phyloP scores from a whole-genome alignment of 768 basidiomycete genomes.

The Psilocybe cyanescens region DNA sequence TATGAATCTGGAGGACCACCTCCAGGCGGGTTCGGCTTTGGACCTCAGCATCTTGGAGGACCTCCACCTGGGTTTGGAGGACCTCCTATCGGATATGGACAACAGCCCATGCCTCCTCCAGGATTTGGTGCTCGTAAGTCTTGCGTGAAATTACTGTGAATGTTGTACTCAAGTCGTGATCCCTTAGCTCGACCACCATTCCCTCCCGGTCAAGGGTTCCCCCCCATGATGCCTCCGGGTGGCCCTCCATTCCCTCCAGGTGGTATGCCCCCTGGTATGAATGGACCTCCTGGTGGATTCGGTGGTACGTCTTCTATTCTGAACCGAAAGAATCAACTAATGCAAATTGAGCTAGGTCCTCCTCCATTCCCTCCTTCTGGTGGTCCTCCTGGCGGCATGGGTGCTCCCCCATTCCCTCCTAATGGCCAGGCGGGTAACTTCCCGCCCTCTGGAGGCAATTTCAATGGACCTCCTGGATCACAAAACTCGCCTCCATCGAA shows the following conservation, averaged over 20 bases:
- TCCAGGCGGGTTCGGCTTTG: slow-evolving; percentile 86
- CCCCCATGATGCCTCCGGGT: slow-evolving; percentile 54
- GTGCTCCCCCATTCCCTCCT: slow-evolving; percentile 53
- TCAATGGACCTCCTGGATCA: slow-evolving; percentile 37
- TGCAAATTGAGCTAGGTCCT: slow-evolving; percentile 24
- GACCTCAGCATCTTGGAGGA: slow-evolving; percentile 74
- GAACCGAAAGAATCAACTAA: slow-evolving; percentile 6
- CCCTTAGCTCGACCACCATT: slow-evolving; percentile 67
- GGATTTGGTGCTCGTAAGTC: slow-evolving; percentile 58
- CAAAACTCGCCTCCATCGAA: slow-evolving; percentile 32
- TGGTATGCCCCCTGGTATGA: slow-evolving; percentile 50
- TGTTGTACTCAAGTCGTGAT: slow-evolving; percentile 9
- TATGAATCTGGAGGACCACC: slow-evolving; percentile 90
- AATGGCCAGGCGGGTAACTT: slow-evolving; percentile 35
- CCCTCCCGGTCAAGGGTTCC: slow-evolving; percentile 66
- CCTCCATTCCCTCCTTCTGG: slow-evolving; percentile 61
- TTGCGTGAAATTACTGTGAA: slow-evolving; percentile 14
- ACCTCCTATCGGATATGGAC: slow-evolving; percentile 54
- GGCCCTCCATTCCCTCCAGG: slow-evolving; percentile 77
- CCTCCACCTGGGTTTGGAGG: slow-evolving; percentile 52
- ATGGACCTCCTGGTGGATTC: slow-evolving; percentile 35
- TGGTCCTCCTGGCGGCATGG: slow-evolving; percentile 42
- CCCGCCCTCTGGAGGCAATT: slow-evolving; percentile 33
- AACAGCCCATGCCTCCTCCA: slow-evolving; percentile 53
- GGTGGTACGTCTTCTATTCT: slow-evolving; percentile 15